Evolutionary conservation across 2,329 filamentous ascomycete genomes (phyloP), one percentile per base, ranked within the genome.

Genomic region (Talaromyces sp.): DNA sequence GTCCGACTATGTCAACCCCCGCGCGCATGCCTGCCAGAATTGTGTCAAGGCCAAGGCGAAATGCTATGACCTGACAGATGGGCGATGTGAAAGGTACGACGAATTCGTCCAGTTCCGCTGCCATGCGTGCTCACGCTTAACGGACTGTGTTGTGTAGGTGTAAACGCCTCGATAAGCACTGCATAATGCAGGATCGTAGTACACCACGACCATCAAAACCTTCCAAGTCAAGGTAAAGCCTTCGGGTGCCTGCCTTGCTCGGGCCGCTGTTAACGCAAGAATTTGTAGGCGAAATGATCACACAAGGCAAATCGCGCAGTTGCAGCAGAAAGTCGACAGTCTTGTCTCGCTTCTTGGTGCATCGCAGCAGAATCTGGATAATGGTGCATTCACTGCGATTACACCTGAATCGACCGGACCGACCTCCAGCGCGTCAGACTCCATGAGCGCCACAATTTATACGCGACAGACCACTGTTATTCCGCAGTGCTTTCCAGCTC

Each of bases 121-220:
- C 24, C 48, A 56, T 50, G 22, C 3, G 37, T 19, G 22, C 47
- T 24, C 16, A 33, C 22, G 60, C 60, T 62, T 13, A 63, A 45
- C 13, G 33, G 47, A 10, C 41, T 37, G 7, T 35, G 59, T 54
- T 50, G 13, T 50, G 16, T 63, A 63, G 60, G 39, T 63, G 60
- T 63, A 63, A 63, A 57, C 60, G 60, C 50, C 60, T 63, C 48
- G 60, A 63, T 27, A 63, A 63, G 48, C 48, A 63, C 35, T 63
- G 60, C 48, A 41, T 57, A 63, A 63, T 63, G 60, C 60, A 63
- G 60, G 60, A 63, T 56, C 60, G 60, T 56, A 63, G 48, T 50
- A 56, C 60, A 63, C 48, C 60, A 63, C 60, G 60, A n/a, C 60
- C 60, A 37, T 56, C 60, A 16, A 61, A 61, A 19, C 59, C 59